Evolutionary conservation across 495 filamentous ascomycete species (phyloP), one percentile per base, ranked within the genome.

Genomic region (Penicillium herquei): DNA sequence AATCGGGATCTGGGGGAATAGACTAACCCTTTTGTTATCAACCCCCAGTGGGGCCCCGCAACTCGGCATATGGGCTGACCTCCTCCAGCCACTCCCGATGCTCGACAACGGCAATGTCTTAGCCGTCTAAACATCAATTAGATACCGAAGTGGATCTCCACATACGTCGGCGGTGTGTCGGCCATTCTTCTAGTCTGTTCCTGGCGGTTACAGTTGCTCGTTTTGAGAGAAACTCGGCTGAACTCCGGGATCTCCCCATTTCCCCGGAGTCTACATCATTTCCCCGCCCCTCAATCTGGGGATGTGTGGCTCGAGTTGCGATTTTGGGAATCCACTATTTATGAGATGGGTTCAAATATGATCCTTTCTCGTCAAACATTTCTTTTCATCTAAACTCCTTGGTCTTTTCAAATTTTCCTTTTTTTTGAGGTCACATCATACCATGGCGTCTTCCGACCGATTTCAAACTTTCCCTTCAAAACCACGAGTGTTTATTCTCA

Each of bases 401-500:
- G 5, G 7, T 30, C 16, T 37, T 45, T 18, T 37, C 40, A 37
- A 14, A 11, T 37, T 37, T 7, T 35, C 37, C 7, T 26, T 13
- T 12, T 5, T 46, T 30, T 8, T 11, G 8, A 16, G 33, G 45
- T 12, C 12, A 6, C 8, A 44, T 21, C 12, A n/a, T 17, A 54
- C 16, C 32, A 58, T 58, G 50, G 50, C 50, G 10, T 49, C 55
- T 45, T 44, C 55, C 7, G 41, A 51, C 7, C 45, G 45, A 35
- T 46, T 54, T 7, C 50, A 44, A 18, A 54, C 50, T 7, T 58
- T 49, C 39, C 26, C 39, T 26, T 49, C 55, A 0, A 57, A 61
- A 10, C 54, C 57, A 11, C 61, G 61, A 11, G 54, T 64, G 0
- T 60, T 64, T 7, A 55, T 62, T 37, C 42, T 64, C 21, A 58